Evolutionary conservation across 202 grass and related monocot species (phyloP).

Genomic region (Hordeum pubiflorum): DNA sequence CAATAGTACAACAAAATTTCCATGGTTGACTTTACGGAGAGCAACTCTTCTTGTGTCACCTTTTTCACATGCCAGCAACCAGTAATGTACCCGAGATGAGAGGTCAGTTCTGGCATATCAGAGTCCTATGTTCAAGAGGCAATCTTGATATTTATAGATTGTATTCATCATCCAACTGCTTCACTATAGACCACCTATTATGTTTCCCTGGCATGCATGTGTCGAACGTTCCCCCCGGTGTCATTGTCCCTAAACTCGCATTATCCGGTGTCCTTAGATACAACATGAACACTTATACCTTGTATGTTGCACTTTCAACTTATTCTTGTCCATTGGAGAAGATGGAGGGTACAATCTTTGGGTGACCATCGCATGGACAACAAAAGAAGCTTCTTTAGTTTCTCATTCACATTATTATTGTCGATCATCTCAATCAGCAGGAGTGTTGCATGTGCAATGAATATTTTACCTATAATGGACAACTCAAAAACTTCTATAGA

Average conservation of each 20-base stretch:
- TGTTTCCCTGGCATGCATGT: constrained; percentile 14
- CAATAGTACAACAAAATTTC: constrained; percentile 24
- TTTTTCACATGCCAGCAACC: constrained; percentile 53
- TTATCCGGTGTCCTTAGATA: constrained; percentile 18
- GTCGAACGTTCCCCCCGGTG: background rate
- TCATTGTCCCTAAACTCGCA: background rate
- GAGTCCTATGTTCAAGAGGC: constrained; percentile 12
- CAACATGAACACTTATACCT: constrained; percentile 38
- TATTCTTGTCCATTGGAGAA: constrained; percentile 27
- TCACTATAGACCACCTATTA: constrained; percentile 44
- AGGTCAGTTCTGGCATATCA: constrained; percentile 16
- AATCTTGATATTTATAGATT: constrained; percentile 33
- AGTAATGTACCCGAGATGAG: constrained; percentile 42
- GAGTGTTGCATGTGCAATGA: constrained; percentile 45
- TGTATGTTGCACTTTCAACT: constrained; percentile 32
- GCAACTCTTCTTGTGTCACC: constrained; percentile 47
- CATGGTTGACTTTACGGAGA: constrained; percentile 33
- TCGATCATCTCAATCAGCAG: constrained; percentile 56
- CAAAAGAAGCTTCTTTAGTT: constrained; percentile 49
- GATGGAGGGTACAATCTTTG: constrained; percentile 20
- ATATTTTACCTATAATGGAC: constrained; percentile 40
- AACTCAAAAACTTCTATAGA: constrained; percentile 45
- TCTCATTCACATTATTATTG: constrained; percentile 34
- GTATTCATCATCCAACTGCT: constrained; percentile 13
- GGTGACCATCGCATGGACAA: constrained; percentile 12